Conservation (phyloP, 441 rosid genomes). For the Bruguiera hainesii region DNA sequence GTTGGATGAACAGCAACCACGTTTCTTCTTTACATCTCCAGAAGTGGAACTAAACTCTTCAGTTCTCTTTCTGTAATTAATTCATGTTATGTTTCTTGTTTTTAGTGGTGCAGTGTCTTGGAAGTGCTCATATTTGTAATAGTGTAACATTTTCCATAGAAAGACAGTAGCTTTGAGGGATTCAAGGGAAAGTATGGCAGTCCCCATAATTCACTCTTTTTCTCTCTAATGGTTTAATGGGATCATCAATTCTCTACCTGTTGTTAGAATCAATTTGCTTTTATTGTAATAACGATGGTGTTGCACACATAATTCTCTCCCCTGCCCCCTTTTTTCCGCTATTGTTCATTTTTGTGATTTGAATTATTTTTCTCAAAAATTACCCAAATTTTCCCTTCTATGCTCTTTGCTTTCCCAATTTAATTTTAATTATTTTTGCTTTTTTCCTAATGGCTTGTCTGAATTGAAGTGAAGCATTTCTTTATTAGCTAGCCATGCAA, state of each 20-base stretch:
- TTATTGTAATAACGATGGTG: not conserved
- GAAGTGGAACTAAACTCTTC: no score
- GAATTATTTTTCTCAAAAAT: no score
- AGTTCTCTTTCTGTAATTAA: not conserved
- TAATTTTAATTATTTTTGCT: no score
- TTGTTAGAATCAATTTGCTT: not conserved
- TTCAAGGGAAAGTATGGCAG: conserved; percentile 24
- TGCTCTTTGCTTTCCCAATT: no score
- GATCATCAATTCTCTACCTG: conserved; percentile 12
- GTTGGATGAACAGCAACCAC: not conserved
- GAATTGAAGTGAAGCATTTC: no score
- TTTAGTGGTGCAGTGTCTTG: not conserved
- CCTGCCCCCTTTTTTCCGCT: no score
- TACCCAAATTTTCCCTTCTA: no score
- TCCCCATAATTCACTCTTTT: conserved; percentile 19
- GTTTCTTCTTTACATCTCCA: not conserved
- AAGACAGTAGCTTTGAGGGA: conserved; percentile 15
- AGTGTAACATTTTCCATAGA: not conserved
- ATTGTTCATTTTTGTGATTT: no score
- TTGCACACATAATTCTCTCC: not conserved
- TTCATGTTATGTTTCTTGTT: not conserved
- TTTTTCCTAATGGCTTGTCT: no score
- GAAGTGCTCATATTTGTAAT: not conserved
- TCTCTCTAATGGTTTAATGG: conserved; percentile 13
- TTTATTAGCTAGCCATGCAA: no score